Base-by-base conservation (phyloP, 441 rosid species). In the Euphorbia celastroides region DNA sequence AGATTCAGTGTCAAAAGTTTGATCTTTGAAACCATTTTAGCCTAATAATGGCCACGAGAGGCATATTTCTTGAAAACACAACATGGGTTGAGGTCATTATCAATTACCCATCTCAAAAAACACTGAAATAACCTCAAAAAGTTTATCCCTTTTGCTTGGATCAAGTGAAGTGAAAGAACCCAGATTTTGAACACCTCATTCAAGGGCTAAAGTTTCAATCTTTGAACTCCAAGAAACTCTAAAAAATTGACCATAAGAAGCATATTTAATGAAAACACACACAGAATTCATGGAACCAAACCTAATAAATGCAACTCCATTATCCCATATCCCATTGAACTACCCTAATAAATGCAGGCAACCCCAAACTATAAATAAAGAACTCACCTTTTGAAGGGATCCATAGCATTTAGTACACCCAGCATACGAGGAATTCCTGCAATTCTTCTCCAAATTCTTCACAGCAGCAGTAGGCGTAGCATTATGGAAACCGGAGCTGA, bases 401-500 rank as follows among this genome's bases (percentile, higher is more conserved):
- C 94, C 92, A 31, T 92, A 92, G 77, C 99, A 94, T 72, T 80
- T 92, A 57, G 98, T 89, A 80, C 99, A 94, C 0, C 99, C 99
- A 54, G 92, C 73, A 71, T 92, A 90, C 51, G 94, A 82, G 13
- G 98, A 89, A 71, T 92, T 94, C 69, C 82, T 74, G 75, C 99
- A 94, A 69, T 80, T 90, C 70, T 78, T 94, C 88, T 94, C 98
- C 71, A 94, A 76, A 74, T 87, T 89, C 81, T 64, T 88, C 2
- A 92, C 96, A 26, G 88, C 93, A 36, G 94, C 88, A 26, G 98
- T 94, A 10, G 98, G 99, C 1, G 93, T 88, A 20, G 89, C 97
- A 74, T 94, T 89, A n/a, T 68, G 80, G 38, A 70, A 80, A 5
- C 88, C 93, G 44, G 85, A 66, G 54, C 87, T 79, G 41, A 93